phyloP scores from a whole-genome alignment of 805 yeast species.

The Jamesozyma jinghongensis region DNA sequence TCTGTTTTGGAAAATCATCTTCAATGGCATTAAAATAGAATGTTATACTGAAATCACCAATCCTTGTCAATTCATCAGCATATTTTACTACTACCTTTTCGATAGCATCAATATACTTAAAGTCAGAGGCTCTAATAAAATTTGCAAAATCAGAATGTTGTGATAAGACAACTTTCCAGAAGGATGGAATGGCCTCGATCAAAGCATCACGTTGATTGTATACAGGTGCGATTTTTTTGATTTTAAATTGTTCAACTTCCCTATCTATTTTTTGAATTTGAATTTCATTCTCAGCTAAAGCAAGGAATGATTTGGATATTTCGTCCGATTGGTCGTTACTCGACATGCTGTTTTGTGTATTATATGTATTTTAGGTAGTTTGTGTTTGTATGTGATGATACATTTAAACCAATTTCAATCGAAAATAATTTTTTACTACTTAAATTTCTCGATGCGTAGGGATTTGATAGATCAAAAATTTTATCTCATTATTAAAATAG shows the following conservation, averaged over 20 bases:
- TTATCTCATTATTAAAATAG: too few species aligned
- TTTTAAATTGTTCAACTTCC: conserved; percentile 45
- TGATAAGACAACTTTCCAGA: conserved; percentile 83
- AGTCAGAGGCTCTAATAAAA: conserved; percentile 65
- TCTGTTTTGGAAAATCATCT: conserved; percentile 46
- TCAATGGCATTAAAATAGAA: conserved; percentile 46
- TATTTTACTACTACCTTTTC: conserved; percentile 54
- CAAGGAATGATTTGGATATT: conserved; percentile 15
- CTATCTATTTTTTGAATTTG: conserved; percentile 52
- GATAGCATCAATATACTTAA: conserved; percentile 61
- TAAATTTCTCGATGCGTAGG: too few species aligned
- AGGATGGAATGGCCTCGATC: conserved; percentile 52
- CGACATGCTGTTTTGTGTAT: too few species aligned
- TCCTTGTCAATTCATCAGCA: conserved; percentile 29
- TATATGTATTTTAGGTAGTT: background rate
- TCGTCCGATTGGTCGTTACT: background rate
- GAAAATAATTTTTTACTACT: too few species aligned
- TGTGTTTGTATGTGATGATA: too few species aligned
- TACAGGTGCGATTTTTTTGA: conserved; percentile 46
- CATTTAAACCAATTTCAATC: too few species aligned
- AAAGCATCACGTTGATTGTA: conserved; percentile 48
- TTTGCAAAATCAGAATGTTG: conserved; percentile 82
- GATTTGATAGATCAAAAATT: too few species aligned
- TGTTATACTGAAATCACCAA: conserved; percentile 51
- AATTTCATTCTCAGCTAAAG: conserved; percentile 48